Evolutionary conservation across 495 filamentous ascomycete species (phyloP).

Genomic region (Wilcoxina mikolae): DNA sequence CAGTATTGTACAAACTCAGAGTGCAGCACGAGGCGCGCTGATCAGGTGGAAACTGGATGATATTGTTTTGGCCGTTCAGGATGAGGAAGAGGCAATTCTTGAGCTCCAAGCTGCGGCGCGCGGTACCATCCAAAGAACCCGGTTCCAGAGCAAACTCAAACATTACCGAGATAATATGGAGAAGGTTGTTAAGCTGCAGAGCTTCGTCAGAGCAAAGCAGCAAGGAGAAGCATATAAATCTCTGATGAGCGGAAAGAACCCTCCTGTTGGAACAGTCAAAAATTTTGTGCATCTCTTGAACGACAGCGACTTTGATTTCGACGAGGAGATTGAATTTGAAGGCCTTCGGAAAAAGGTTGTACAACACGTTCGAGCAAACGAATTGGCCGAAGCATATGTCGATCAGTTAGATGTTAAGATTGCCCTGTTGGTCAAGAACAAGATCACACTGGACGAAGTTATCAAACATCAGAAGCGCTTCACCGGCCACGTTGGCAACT

Average conservation of each 20-base stretch:
- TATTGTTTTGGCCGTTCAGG: conserved; percentile 59
- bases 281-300: conserved; percentile 96
- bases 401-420: conserved; percentile 98
- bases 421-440: conserved; percentile 94
- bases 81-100: conserved; percentile 57
- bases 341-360: conserved; percentile 83
- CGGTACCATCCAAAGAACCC: conserved; percentile 55
- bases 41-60: conserved; percentile 55
- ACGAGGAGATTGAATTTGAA: conserved; percentile 95
- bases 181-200: conserved; percentile 96
- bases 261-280: conserved; percentile 88
- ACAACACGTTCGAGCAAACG: conserved; percentile 91
- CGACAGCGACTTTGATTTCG: conserved; percentile 97
- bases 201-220: conserved; percentile 80
- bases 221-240: conserved; percentile 93
- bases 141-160: conserved; percentile 68
- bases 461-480: conserved; percentile 94
- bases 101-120: conserved; percentile 63
- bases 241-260: conserved; percentile 78
- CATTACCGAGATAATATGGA: conserved; percentile 96
- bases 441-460: conserved; percentile 96
- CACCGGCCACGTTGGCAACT: conserved; percentile 73
- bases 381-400: conserved; percentile 93
- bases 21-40: conserved; percentile 60
- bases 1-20: conserved; percentile 54